Base-by-base conservation (phyloP, 331 rosid species). In the Telfairia occidentalis region DNA sequence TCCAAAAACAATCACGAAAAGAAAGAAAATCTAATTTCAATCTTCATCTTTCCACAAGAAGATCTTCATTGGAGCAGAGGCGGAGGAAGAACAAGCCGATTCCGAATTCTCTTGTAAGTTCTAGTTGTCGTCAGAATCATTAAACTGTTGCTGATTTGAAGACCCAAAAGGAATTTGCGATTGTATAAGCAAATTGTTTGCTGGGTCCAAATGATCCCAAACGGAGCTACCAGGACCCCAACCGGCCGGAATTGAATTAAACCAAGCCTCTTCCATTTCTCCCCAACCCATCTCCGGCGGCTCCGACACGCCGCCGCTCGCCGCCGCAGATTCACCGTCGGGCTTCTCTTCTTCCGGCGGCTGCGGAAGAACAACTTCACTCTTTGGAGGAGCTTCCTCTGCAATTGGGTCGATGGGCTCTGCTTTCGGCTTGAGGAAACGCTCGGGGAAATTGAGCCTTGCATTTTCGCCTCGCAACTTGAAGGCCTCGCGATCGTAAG, bases 171-270 rank as follows among this genome's bases (percentile, higher is more conserved):
- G 91, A 64, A 79, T 37, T 13, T 88, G 86, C 4, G 94, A 78
- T 2, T 82, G 96, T 50, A 87, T 71, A 29, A 88, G 64, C 29
- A 92, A 78, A 78, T 83, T 89, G 58, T 87, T 89, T 76, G 75
- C 67, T 6, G 88, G 23, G 78, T 92, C 97, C 67, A 90, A 83
- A 84, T 94, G 96, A 76, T 94, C 98, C 98, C 98, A 94, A 29
- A 86, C 84, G 45, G 98, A 89, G 73, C 98, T 91, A 1, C 90
- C 97, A 3, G 98, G 98, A 65, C 96, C 98, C 96, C 95, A 94
- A 73, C 88, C 87, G 0, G 90, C 87, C 8, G 97, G 90, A 85
- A 93, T 89, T 18, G 90, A 86, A 81, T 87, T 91, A 46, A 88
- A 73, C 98, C 98, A 93, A 67, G 88, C 87, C 30, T 87, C 87